These are phyloP conservation scores for Poteriospumella lacustris DNA, from an alignment of 108 stramenopile genomes.

Conservation along the genomic window DNA sequence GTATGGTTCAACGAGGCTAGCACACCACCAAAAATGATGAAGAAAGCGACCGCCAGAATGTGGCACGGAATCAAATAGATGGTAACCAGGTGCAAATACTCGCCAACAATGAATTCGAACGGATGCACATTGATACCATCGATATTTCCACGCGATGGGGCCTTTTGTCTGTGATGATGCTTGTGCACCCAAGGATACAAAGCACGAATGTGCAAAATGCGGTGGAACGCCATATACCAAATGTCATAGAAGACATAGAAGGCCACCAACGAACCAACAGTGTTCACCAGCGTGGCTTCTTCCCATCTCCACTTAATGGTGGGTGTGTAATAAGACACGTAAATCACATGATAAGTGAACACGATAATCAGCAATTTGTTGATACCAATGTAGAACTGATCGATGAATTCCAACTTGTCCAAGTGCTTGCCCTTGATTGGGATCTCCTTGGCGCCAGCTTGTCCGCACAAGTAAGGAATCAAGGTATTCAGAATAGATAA, in stretches of 20 bases:
- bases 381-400: constrained; percentile 61
- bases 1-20: constrained; percentile 93
- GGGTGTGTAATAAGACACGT: constrained; percentile 45
- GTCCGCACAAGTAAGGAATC: constrained; percentile 38
- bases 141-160: constrained; percentile 80
- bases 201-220: constrained; percentile 74
- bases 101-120: constrained; percentile 87
- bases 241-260: constrained; percentile 86
- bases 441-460: constrained; percentile 30
- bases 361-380: constrained; percentile 73
- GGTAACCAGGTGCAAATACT: constrained; percentile 87
- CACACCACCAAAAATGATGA: constrained; percentile 72
- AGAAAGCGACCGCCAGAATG: constrained; percentile 50
- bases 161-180: constrained; percentile 94
- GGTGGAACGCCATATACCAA: constrained; percentile 85
- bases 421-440: constrained; percentile 52
- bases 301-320: constrained; percentile 43
- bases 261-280: constrained; percentile 63
- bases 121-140: constrained; percentile 98
- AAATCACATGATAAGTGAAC: constrained; percentile 71
- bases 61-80: constrained; percentile 66
- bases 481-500: constrained; percentile 35
- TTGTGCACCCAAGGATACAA: constrained; percentile 86
- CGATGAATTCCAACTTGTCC: constrained; percentile 37
- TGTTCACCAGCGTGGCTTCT: constrained; percentile 61